Evolutionary conservation across 805 yeast species (phyloP).

Genomic region (Kuraishia ogatae): DNA sequence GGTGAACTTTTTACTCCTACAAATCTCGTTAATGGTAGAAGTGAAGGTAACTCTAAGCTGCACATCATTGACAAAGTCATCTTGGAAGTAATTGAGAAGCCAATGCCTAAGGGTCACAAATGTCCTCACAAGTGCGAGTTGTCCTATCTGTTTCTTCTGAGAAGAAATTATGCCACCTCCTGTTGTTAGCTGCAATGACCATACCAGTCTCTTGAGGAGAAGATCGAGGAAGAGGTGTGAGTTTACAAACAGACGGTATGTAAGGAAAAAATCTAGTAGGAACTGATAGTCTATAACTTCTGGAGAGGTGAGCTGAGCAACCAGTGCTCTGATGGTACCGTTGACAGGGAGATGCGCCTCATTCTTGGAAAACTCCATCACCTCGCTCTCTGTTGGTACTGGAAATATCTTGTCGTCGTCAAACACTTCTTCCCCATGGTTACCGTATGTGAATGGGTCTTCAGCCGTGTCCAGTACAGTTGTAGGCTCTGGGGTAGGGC

Average conservation of each 20-base stretch:
- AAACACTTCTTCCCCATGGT: neutral
- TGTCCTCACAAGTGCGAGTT: constrained; percentile 65
- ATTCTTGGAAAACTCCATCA: neutral
- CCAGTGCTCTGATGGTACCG: constrained; percentile 22
- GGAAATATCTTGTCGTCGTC: neutral
- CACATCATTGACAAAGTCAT: constrained; percentile 60
- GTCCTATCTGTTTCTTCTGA: constrained; percentile 39
- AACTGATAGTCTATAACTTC: constrained; percentile 67
- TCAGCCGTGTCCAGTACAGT: neutral
- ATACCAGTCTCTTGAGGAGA: constrained; percentile 55
- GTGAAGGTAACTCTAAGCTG: constrained; percentile 38
- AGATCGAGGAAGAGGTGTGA: constrained; percentile 51
- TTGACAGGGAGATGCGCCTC: neutral
- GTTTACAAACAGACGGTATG: constrained; percentile 65
- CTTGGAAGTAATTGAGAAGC: constrained; percentile 78
- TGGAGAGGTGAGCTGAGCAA: constrained; percentile 64
- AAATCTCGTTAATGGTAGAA: constrained; percentile 27
- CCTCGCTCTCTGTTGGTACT: neutral
- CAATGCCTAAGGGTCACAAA: constrained; percentile 87
- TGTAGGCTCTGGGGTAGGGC: neutral
- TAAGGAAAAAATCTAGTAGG: constrained; percentile 78
- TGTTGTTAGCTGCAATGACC: constrained; percentile 47
- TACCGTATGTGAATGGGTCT: neutral
- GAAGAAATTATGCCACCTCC: neutral
- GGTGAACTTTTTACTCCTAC: neutral